phyloP scores from a whole-genome alignment of 225 moss, liverwort and hornwort genomes.

The Marchantia paleacea region DNA sequence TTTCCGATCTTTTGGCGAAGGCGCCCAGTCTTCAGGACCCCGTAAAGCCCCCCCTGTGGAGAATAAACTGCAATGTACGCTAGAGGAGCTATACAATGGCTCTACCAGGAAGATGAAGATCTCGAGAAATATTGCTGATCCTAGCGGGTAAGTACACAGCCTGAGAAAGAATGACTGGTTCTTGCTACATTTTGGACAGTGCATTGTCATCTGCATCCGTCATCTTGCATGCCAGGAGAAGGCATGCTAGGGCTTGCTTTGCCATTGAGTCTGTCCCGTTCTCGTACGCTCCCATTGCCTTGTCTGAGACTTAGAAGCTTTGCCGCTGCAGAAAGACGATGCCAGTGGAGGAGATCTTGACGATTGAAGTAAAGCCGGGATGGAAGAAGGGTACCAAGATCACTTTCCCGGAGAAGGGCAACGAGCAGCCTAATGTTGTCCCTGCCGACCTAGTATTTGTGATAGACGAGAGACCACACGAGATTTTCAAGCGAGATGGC shows the following conservation, averaged over 20 bases:
- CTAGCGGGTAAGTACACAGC: slow-evolving; percentile 52
- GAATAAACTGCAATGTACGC: slow-evolving; percentile 88
- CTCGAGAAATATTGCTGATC: slow-evolving; percentile 93
- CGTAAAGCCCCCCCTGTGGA: slow-evolving; percentile 90
- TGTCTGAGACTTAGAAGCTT: background rate
- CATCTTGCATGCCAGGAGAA: slow-evolving; percentile 5
- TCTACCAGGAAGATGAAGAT: slow-evolving; percentile 99
- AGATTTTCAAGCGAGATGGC: slow-evolving; percentile 89
- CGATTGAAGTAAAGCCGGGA: slow-evolving; percentile 98
- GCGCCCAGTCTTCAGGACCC: slow-evolving; percentile 74
- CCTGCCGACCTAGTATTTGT: slow-evolving; percentile 98
- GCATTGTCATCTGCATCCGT: background rate
- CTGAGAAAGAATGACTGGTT: background rate
- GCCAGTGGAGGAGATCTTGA: slow-evolving; percentile 93
- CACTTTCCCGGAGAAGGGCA: slow-evolving; percentile 96
- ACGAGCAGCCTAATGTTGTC: slow-evolving; percentile 88
- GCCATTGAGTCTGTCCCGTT: background rate
- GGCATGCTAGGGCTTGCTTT: background rate
- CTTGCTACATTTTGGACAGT: background rate
- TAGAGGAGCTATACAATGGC: slow-evolving; percentile 94
- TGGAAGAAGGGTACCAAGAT: slow-evolving; percentile 99
- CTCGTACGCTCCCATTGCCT: background rate
- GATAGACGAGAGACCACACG: slow-evolving; percentile 94
- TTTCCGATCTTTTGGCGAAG: slow-evolving; percentile 82
- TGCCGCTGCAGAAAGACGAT: slow-evolving; percentile 60